Conservation (phyloP, 1,284 basidiomycete species). For the Agaricales sp. region DNA sequence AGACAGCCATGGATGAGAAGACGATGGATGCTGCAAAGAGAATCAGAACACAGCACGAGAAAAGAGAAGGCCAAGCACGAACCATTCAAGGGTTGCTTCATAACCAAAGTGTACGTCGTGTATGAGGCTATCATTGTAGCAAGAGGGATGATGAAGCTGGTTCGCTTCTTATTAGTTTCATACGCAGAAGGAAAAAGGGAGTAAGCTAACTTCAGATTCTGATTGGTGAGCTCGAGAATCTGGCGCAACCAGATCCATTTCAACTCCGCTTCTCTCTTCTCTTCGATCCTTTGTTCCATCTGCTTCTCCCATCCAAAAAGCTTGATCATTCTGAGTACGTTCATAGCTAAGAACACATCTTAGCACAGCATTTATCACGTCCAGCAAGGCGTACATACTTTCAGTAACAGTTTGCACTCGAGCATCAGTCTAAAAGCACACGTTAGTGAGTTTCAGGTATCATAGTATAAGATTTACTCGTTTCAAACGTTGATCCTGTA, state of each 20-base stretch:
- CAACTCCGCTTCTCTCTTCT: slow-evolving; percentile 50
- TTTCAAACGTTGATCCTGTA: slow-evolving; percentile 13
- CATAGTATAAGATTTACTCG: neutral
- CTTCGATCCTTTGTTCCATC: slow-evolving; percentile 30
- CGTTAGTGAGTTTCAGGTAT: neutral
- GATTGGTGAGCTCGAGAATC: slow-evolving; percentile 26
- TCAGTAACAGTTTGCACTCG: slow-evolving; percentile 41
- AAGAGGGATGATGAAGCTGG: slow-evolving; percentile 51
- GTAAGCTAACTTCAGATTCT: slow-evolving; percentile 24
- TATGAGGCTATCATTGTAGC: slow-evolving; percentile 61
- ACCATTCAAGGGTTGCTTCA: slow-evolving; percentile 18
- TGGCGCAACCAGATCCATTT: slow-evolving; percentile 31
- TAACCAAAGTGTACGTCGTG: slow-evolving; percentile 37
- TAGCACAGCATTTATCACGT: neutral
- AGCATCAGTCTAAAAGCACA: slow-evolving; percentile 28
- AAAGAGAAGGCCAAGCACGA: neutral
- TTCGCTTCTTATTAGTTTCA: slow-evolving; percentile 4
- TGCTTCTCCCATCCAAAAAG: slow-evolving; percentile 50
- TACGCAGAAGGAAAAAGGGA: neutral
- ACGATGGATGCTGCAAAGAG: slow-evolving; percentile 27
- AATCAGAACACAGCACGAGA: slow-evolving; percentile 7
- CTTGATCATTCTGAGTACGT: slow-evolving; percentile 37
- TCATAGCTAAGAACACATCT: slow-evolving; percentile 24
- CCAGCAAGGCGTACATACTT: slow-evolving; percentile 16
- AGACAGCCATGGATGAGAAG: slow-evolving; percentile 32